Evolutionary conservation across 441 rosid genomes (phyloP).

Genomic region (Brassica hybrid): DNA sequence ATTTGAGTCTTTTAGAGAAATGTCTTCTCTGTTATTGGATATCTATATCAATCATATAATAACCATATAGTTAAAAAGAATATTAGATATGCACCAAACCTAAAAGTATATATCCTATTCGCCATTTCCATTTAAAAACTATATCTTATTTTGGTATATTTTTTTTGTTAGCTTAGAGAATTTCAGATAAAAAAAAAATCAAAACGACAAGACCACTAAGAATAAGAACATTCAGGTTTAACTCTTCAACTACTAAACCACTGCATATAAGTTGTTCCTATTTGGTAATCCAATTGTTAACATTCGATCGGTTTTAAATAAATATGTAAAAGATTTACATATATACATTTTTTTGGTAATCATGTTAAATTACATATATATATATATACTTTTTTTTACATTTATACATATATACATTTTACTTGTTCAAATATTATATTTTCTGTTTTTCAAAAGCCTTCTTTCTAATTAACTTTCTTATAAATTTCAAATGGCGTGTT

Average conservation of each 20-base stretch:
- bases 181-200: neutral
- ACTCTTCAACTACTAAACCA: neutral
- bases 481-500: too few relatives aligned
- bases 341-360: neutral
- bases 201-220: neutral
- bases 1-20: constrained; percentile 42
- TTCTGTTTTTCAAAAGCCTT: neutral
- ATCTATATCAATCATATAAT: constrained; percentile 39
- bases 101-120: constrained; percentile 31
- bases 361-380: too few relatives aligned
- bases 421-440: neutral
- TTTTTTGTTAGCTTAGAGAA: neutral
- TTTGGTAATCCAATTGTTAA: neutral
- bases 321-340: neutral
- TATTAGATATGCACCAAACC: constrained; percentile 32
- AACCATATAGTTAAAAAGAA: constrained; percentile 25
- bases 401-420: neutral
- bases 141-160: neutral
- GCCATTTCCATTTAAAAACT: neutral
- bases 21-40: constrained; percentile 36
- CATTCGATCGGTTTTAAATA: neutral
- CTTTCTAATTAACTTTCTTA: neutral
- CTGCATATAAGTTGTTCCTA: neutral
- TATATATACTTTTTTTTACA: too few relatives aligned
- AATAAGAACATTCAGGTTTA: neutral